Percentiles rank a stretch among this genome's conserved stretches.
phyloP scores from a whole-genome alignment of 495 filamentous ascomycete genomes.

The Lentithecium fluviatile region DNA sequence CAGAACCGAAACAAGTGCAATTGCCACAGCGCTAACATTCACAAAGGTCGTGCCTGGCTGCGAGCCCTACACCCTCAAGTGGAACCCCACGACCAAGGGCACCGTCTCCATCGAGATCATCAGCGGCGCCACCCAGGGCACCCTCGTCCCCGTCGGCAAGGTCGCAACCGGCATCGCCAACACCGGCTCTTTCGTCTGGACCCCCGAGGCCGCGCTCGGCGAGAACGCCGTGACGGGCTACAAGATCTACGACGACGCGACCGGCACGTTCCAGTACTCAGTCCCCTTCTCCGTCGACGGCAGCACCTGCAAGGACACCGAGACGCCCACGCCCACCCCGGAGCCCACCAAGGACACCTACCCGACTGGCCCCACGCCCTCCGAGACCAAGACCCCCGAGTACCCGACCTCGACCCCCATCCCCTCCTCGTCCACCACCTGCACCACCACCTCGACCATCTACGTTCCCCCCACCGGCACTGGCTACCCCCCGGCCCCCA shows the following conservation, averaged over 20 bases:
- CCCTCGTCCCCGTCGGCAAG: constrained; percentile 54
- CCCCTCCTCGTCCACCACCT: constrained; percentile 21
- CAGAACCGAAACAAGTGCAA: not conserved
- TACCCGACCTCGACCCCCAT: constrained; percentile 24
- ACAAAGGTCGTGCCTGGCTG: constrained; percentile 54
- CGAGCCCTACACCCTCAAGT: constrained; percentile 60
- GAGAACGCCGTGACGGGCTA: constrained; percentile 52
- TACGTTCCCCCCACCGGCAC: constrained; percentile 26
- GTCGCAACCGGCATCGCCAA: constrained; percentile 59
- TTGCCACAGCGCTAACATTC: not conserved
- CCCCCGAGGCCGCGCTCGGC: constrained; percentile 50
- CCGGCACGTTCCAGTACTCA: constrained; percentile 65
- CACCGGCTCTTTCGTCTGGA: constrained; percentile 60
- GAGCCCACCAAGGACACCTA: constrained; percentile 19
- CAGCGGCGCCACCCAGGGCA: constrained; percentile 54
- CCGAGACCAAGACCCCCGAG: not conserved
- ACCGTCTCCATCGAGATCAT: constrained; percentile 63
- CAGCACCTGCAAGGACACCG: too few relatives aligned
- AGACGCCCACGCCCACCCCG: too few relatives aligned
- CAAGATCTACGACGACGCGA: constrained; percentile 62
- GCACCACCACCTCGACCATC: constrained; percentile 29
- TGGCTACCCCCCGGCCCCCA: constrained; percentile 17
- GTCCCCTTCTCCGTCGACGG: constrained; percentile 73
- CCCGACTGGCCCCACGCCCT: constrained; percentile 8
- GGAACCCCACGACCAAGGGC: constrained; percentile 49